Conservation (phyloP, 2,329 filamentous ascomycete species). For the Penicillium sp. region DNA sequence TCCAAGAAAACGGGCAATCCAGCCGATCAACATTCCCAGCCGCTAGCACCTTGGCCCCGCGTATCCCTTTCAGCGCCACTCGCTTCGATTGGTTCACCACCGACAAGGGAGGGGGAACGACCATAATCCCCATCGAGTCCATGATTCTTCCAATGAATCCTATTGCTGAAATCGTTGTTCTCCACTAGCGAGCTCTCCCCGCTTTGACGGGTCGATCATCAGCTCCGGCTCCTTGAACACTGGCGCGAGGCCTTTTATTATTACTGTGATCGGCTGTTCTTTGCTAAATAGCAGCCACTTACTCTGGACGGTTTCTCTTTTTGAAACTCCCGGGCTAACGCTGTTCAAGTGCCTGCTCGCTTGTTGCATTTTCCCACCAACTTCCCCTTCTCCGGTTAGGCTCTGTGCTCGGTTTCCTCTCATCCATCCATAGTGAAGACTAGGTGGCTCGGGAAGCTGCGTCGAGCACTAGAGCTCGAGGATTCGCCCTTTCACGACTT, state of each 20-base stretch:
- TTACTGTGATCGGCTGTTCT: background rate
- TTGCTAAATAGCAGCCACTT: background rate
- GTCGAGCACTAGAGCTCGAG: background rate
- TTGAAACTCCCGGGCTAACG: background rate
- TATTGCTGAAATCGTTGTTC: slow-evolving; percentile 8
- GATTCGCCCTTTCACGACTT: background rate
- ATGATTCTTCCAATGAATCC: slow-evolving; percentile 11
- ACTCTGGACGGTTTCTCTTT: background rate
- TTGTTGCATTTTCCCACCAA: background rate
- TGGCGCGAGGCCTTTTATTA: background rate
- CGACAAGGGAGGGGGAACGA: slow-evolving; percentile 12
- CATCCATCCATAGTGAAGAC: background rate
- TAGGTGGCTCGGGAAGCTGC: slow-evolving; percentile 4
- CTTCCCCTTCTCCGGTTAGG: background rate
- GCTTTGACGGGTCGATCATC: slow-evolving; percentile 33
- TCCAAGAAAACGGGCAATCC: slow-evolving; percentile 16
- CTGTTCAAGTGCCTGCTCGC: background rate
- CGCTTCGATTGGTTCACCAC: slow-evolving; percentile 23
- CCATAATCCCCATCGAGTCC: slow-evolving; percentile 7
- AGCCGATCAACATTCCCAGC: slow-evolving; percentile 33
- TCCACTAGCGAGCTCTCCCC: slow-evolving; percentile 24
- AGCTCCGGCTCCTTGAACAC: slow-evolving; percentile 7
- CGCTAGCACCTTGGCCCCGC: slow-evolving; percentile 16
- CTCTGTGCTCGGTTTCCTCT: background rate
- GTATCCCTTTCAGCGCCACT: slow-evolving; percentile 27